These are phyloP conservation scores for Fusarium siculi DNA, from an alignment of 2,329 filamentous ascomycete species.

Conservation along the genomic window DNA sequence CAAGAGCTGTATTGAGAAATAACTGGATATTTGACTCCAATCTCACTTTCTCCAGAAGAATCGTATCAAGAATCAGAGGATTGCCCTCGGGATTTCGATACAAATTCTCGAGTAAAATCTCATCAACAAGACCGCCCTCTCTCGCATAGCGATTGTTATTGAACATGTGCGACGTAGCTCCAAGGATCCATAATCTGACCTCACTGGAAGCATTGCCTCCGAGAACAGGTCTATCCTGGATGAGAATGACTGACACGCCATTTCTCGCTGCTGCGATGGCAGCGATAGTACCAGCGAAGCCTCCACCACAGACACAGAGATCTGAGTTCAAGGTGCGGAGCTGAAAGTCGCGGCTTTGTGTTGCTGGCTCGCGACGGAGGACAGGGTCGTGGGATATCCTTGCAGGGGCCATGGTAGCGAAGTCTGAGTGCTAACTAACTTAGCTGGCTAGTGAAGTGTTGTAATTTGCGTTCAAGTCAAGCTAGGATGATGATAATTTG, in stretches of 20 bases:
- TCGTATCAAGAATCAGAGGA: slow-evolving; percentile 8
- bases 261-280: slow-evolving; percentile 14
- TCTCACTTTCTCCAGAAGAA: slow-evolving; percentile 8
- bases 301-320: slow-evolving; percentile 13
- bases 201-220: slow-evolving; percentile 23
- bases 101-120: slow-evolving; percentile 12
- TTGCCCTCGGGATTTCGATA: slow-evolving; percentile 6
- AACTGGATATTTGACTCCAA: background rate
- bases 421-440: background rate
- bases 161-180: slow-evolving; percentile 18
- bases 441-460: background rate
- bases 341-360: slow-evolving; percentile 14
- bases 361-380: slow-evolving; percentile 15
- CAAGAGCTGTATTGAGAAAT: background rate
- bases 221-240: slow-evolving; percentile 11
- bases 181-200: slow-evolving; percentile 15
- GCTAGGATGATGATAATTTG: background rate
- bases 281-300: slow-evolving; percentile 3
- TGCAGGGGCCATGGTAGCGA: slow-evolving; percentile 11
- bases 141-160: slow-evolving; percentile 21
- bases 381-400: slow-evolving; percentile 18
- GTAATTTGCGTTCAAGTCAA: background rate
- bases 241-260: slow-evolving; percentile 4
- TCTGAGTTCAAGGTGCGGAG: background rate
- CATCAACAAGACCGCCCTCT: slow-evolving; percentile 21